Percentiles rank a stretch among this genome's conserved stretches.
Conservation (phyloP, 148 eudicot species). For the Vaccinium macrocarpon region DNA sequence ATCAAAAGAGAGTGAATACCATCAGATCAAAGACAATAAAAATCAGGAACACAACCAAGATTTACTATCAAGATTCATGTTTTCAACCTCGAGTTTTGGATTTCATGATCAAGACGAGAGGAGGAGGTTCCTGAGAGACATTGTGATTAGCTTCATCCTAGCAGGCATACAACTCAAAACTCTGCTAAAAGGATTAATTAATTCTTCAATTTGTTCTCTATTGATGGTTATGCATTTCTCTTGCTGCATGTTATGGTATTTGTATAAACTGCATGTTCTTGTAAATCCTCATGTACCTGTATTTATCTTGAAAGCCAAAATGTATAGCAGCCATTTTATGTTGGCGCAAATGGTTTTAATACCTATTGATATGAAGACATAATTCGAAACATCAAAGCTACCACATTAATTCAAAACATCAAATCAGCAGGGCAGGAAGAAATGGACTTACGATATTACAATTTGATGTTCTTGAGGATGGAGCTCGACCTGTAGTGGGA, state of each 20-base stretch:
- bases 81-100: slow-evolving; percentile 24
- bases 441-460: too few relatives aligned
- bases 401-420: neutral
- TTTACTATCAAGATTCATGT: slow-evolving; percentile 22
- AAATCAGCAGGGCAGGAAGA: neutral
- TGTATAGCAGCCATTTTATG: neutral
- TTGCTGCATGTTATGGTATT: neutral
- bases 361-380: neutral
- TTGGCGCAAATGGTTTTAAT: neutral
- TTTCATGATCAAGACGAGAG: slow-evolving; percentile 23
- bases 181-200: neutral
- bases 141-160: slow-evolving; percentile 34
- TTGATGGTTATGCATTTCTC: neutral
- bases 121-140: slow-evolving; percentile 35
- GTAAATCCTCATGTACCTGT: neutral
- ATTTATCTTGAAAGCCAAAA: neutral
- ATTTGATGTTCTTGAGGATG: neutral
- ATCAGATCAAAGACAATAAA: slow-evolving; percentile 9
- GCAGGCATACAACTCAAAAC: slow-evolving; percentile 16
- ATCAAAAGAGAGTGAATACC: slow-evolving; percentile 22
- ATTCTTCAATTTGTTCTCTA: neutral
- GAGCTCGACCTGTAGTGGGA: neutral
- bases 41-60: slow-evolving; percentile 5
- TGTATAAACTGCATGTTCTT: neutral
- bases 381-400: neutral